Conservation (phyloP, 352 stramenopile species). For the Phytophthora sp. region DNA sequence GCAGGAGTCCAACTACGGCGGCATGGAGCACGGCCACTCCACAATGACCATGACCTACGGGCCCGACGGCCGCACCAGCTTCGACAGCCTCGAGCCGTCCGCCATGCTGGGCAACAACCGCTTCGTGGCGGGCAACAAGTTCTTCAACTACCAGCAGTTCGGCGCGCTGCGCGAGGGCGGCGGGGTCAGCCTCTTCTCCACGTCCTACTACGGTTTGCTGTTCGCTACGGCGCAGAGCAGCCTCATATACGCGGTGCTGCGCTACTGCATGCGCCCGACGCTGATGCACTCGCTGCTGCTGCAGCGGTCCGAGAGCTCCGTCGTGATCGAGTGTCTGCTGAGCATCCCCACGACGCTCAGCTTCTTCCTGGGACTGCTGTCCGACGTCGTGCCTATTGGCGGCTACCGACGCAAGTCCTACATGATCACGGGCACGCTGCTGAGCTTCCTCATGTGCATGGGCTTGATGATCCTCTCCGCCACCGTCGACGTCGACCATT, state of each 20-base stretch:
- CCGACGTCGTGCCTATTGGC: constrained; percentile 85
- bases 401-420: constrained; percentile 91
- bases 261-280: constrained; percentile 70
- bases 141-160: constrained; percentile 82
- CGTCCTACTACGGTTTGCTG: constrained; percentile 59
- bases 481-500: constrained; percentile 37
- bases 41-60: constrained; percentile 34
- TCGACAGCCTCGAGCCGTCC: constrained; percentile 37
- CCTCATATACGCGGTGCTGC: constrained; percentile 67
- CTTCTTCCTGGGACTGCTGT: constrained; percentile 88
- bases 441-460: constrained; percentile 64
- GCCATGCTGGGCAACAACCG: constrained; percentile 40
- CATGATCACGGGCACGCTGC: constrained; percentile 78
- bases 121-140: constrained; percentile 72
- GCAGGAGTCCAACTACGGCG: constrained; percentile 20
- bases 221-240: constrained; percentile 59
- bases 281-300: constrained; percentile 72
- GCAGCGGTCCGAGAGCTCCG: constrained; percentile 51
- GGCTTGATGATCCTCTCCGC: constrained; percentile 61
- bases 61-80: constrained; percentile 26
- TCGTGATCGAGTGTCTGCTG: constrained; percentile 75
- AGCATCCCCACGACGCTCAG: constrained; percentile 90
- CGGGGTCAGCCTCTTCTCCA: constrained; percentile 66
- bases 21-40: constrained; percentile 36
- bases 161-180: constrained; percentile 65